Evolutionary conservation across 2,329 filamentous ascomycete species (phyloP).

Genomic region (Aspergillus clavatus): DNA sequence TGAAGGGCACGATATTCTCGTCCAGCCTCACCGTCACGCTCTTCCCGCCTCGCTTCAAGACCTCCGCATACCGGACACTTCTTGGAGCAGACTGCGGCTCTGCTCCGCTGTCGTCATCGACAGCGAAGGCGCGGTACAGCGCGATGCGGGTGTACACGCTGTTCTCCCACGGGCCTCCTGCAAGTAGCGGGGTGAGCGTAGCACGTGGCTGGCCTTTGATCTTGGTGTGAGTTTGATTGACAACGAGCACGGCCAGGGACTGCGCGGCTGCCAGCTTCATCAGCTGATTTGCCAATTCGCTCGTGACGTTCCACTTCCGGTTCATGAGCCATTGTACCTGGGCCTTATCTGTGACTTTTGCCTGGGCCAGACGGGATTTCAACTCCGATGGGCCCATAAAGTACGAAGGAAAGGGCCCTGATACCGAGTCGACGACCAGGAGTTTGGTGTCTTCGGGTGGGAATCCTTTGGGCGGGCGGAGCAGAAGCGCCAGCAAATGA

Average conservation of each 20-base stretch:
- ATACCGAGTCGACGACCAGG: constrained; percentile 72
- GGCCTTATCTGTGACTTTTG: constrained; percentile 38
- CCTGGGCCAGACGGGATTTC: constrained; percentile 23
- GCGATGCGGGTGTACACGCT: constrained; percentile 68
- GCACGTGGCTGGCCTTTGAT: constrained; percentile 64
- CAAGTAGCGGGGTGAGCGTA: constrained; percentile 68
- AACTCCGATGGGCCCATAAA: constrained; percentile 58
- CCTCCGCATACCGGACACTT: constrained; percentile 55
- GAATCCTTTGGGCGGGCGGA: constrained; percentile 59
- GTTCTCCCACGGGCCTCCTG: constrained; percentile 73
- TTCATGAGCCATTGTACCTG: constrained; percentile 33
- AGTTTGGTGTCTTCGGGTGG: constrained; percentile 61
- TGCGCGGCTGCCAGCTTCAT: constrained; percentile 70
- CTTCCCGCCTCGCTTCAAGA: constrained; percentile 62
- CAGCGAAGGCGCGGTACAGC: constrained; percentile 71
- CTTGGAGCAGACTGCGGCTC: constrained; percentile 34
- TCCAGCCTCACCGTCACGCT: constrained; percentile 22
- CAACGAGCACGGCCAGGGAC: constrained; percentile 67
- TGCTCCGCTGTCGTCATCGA: constrained; percentile 33
- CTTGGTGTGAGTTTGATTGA: constrained; percentile 78
- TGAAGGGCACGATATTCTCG: constrained; percentile 36
- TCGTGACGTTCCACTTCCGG: constrained; percentile 57
- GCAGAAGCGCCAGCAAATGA: constrained; percentile 67
- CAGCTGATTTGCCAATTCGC: constrained; percentile 55
- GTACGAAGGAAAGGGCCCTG: constrained; percentile 68